A percentile compares a stretch with the other conserved stretches of the same genome.
Conservation (phyloP, 441 rosid species). For the Corymbia citriodora region DNA sequence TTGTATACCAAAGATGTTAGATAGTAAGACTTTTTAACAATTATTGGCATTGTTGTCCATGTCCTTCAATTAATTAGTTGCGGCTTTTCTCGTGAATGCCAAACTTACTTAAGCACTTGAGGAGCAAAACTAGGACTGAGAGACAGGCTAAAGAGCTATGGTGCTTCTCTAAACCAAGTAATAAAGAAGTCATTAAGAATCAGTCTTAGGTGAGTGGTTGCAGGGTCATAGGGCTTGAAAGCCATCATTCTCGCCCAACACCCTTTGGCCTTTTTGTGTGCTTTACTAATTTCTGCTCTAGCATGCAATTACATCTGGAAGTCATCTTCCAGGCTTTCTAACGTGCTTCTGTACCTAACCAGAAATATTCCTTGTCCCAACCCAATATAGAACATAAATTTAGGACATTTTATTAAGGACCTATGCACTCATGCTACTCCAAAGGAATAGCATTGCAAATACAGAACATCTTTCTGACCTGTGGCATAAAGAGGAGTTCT, state of each 20-base stretch:
- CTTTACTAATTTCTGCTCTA: neutral
- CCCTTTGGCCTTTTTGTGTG: neutral
- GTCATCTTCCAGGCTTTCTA: neutral
- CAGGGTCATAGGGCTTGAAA: neutral
- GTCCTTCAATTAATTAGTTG: neutral
- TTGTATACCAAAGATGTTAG: neutral
- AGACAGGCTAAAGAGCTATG: neutral
- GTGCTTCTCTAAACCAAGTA: neutral
- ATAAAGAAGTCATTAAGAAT: neutral
- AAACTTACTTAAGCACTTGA: neutral
- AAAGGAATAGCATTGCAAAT: neutral
- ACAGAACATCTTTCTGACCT: slow-evolving; percentile 16
- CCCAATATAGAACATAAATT: neutral
- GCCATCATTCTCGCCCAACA: neutral
- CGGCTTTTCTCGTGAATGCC: neutral
- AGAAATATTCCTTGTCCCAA: neutral
- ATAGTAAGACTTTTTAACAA: neutral
- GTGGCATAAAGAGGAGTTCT: slow-evolving; percentile 72
- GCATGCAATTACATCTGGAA: neutral
- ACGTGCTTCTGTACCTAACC: neutral
- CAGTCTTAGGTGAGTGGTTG: neutral
- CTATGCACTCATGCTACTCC: neutral
- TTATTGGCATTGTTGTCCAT: neutral
- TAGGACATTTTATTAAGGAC: neutral
- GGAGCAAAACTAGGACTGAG: neutral